Conservation (phyloP, 106 monocot species). For the Agapanthus africanus region DNA sequence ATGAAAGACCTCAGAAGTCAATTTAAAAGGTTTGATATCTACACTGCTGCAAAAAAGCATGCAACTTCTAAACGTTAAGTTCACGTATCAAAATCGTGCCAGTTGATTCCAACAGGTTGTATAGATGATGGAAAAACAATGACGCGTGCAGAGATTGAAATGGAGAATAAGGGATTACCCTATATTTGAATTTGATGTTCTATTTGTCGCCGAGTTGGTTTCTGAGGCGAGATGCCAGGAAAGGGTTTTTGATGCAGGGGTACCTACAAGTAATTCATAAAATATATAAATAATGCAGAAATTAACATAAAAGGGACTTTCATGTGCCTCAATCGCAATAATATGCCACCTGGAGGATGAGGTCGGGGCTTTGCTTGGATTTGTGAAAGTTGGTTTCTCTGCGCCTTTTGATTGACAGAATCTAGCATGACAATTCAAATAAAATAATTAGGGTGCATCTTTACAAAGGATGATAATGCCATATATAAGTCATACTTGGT, state of each 20-base stretch:
- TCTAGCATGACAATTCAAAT: conserved; percentile 36
- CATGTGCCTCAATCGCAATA: background rate
- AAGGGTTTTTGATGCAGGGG: conserved; percentile 60
- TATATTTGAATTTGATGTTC: conserved; percentile 18
- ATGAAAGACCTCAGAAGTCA: conserved; percentile 34
- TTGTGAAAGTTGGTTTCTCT: conserved; percentile 15
- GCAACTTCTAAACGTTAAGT: background rate
- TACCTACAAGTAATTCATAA: conserved; percentile 19
- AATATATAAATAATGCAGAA: background rate
- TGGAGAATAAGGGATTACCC: conserved; percentile 16
- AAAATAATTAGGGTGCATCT: background rate
- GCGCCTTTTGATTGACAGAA: conserved; percentile 23
- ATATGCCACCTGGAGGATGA: conserved; percentile 39
- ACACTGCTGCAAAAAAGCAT: conserved; percentile 25
- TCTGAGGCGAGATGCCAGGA: conserved; percentile 80
- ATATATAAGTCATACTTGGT: conserved; percentile 47
- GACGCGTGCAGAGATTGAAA: background rate
- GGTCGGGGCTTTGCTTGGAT: conserved; percentile 34
- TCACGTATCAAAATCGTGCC: background rate
- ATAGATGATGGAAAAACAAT: background rate
- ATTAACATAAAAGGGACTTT: background rate
- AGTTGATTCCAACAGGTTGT: background rate
- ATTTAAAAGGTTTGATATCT: conserved; percentile 31
- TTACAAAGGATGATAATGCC: background rate
- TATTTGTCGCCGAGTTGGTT: conserved; percentile 29